Conservation (phyloP, 345 rosid genomes). For the Cochlearia excelsa region DNA sequence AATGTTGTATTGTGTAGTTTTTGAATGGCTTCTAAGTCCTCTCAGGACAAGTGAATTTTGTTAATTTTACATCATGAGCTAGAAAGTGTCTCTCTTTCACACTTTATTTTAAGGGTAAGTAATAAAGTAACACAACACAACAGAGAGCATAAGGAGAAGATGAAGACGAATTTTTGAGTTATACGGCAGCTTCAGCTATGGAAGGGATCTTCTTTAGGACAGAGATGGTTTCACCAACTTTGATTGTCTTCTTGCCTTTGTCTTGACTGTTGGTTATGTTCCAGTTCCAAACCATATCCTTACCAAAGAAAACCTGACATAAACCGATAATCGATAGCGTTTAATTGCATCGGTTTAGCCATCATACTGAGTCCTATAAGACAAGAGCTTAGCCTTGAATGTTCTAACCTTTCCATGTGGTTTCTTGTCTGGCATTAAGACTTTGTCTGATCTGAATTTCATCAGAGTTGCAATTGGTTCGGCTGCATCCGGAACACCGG, state of each 20-base stretch:
- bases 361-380: neutral
- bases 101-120: conserved; percentile 7
- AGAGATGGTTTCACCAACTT: conserved; percentile 68
- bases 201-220: conserved; percentile 55
- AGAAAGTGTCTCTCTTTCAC: neutral
- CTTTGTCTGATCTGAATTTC: conserved; percentile 64
- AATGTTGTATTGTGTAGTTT: too few relatives aligned
- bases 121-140: conserved; percentile 17
- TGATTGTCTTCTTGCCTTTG: conserved; percentile 52
- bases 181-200: conserved; percentile 75
- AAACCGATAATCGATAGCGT: neutral
- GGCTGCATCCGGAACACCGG: conserved; percentile 46
- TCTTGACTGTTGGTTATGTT: conserved; percentile 37
- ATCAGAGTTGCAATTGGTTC: conserved; percentile 71
- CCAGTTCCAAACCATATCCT: conserved; percentile 62
- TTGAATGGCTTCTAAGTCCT: too few relatives aligned
- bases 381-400: neutral
- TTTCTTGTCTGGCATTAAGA: conserved; percentile 59
- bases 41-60: neutral
- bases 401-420: conserved; percentile 59
- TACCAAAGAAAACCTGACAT: conserved; percentile 74
- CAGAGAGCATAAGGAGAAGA: neutral
- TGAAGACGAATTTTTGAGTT: conserved; percentile 10
- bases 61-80: conserved; percentile 4
- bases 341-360: neutral